Evolutionary conservation across 768 basidiomycete genomes (phyloP).

Genomic region (Auricularia sp.): DNA sequence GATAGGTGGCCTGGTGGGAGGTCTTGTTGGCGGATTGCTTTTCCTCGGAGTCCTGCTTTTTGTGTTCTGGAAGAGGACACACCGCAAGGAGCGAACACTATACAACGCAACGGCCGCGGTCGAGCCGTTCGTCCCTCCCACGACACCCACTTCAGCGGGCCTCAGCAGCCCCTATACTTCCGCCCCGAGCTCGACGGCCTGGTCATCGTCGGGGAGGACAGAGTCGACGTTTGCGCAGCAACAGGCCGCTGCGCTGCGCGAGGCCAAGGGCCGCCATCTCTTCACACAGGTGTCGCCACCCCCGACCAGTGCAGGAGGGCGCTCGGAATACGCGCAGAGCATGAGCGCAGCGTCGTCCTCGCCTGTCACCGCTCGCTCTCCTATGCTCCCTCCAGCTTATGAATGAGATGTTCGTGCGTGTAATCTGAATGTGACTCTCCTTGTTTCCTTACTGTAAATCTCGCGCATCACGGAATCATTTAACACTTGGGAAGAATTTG

Average conservation of each 20-base stretch:
- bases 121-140: not conserved
- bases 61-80: not conserved
- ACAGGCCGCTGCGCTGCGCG: not conserved
- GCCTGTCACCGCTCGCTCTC: too few relatives aligned
- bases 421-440: too few relatives aligned
- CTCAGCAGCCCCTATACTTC: not conserved
- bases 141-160: not conserved
- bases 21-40: not conserved
- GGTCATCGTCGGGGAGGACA: not conserved
- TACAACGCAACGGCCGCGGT: not conserved
- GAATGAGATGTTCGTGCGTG: too few relatives aligned
- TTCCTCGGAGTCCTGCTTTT: not conserved
- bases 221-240: not conserved
- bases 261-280: not conserved
- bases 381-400: too few relatives aligned
- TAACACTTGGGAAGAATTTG: too few relatives aligned
- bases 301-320: too few relatives aligned
- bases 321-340: too few relatives aligned
- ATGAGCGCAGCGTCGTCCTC: too few relatives aligned
- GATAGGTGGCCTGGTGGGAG: not conserved
- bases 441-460: too few relatives aligned
- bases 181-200: not conserved
- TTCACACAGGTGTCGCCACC: too few relatives aligned
- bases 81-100: not conserved
- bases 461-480: too few relatives aligned